These are phyloP conservation scores for Fusarium tricinctum DNA, from an alignment of 2,329 filamentous ascomycete species.

Conservation along the genomic window DNA sequence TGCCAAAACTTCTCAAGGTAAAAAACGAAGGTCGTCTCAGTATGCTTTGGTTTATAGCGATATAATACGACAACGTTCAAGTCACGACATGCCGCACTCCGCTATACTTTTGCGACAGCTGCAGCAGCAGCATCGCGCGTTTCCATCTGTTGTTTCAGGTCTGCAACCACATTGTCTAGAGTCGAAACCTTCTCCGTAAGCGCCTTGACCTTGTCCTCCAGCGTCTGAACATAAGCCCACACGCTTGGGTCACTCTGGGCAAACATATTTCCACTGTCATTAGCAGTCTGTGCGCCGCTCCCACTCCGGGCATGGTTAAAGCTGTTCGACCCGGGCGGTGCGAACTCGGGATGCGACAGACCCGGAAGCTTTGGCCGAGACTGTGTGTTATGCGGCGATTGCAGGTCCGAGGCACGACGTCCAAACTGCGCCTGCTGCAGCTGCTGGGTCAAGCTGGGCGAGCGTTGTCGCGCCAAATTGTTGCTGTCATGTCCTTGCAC, in stretches of 20 bases:
- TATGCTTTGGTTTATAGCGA: slow-evolving; percentile 44
- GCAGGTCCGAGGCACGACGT: slow-evolving; percentile 68
- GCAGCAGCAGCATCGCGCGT: slow-evolving; percentile 48
- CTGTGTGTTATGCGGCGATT: slow-evolving; percentile 65
- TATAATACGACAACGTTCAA: slow-evolving; percentile 22
- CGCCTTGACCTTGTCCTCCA: slow-evolving; percentile 69
- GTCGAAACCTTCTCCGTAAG: slow-evolving; percentile 54
- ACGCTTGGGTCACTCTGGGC: slow-evolving; percentile 72
- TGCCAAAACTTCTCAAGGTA: slow-evolving; percentile 45
- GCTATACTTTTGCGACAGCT: slow-evolving; percentile 43
- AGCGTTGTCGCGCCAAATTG: slow-evolving; percentile 69
- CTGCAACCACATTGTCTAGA: slow-evolving; percentile 54
- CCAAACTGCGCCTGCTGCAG: slow-evolving; percentile 73
- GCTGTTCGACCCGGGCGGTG: slow-evolving; percentile 50
- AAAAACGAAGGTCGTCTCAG: slow-evolving; percentile 46
- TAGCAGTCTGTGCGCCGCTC: slow-evolving; percentile 66
- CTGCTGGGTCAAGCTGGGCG: slow-evolving; percentile 75
- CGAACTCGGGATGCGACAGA: slow-evolving; percentile 56
- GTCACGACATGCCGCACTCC: slow-evolving; percentile 6
- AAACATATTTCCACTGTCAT: slow-evolving; percentile 77
- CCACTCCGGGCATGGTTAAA: slow-evolving; percentile 56
- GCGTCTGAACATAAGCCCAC: slow-evolving; percentile 78
- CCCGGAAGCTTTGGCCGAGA: slow-evolving; percentile 57
- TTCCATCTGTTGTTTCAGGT: slow-evolving; percentile 54
- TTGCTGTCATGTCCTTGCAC: slow-evolving; percentile 66